Evolutionary conservation across 1,284 basidiomycete genomes (phyloP), one percentile per base, ranked within the genome.

Genomic region (Pseudozyma flocculosa): DNA sequence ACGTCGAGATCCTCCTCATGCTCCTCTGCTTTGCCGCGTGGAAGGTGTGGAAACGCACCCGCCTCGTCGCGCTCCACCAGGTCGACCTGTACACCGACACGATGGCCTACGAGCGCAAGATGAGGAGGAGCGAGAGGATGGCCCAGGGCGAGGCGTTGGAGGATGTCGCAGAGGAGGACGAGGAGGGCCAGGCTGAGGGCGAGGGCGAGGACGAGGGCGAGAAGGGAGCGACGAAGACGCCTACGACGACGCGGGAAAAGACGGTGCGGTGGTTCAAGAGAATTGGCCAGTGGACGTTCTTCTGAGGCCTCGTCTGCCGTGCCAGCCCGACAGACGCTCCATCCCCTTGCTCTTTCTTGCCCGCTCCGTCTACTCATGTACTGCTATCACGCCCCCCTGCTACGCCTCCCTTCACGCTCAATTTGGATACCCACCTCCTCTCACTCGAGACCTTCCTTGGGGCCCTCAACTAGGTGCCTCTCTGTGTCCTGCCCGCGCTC

Each of bases 1-100:
- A 79, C 73, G 64, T 82, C 38, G 79, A 79, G 38, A 21, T 72
- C 17, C 59, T 50, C 19, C 45, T 76, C 29, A 57, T 75, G 40
- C 50, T 66, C 14, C 37, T 61, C 1, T 54, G 57, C 13, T 68
- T 41, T 19, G 17, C 54, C 2, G 56, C 24, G 1, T 70, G 54
- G 55, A 74, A 70, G 59, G 30, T 74, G 18, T 55, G 61, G 53
- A 53, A 58, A 26, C 55, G 59, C 40, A 48, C 66, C 1, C 50
- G 56, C 26, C 19, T 60, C 15, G 60, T 75, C 4, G 44, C 54
- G 2, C 43, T 73, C 21, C 52, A 53, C 15, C 65, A 75, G 43
- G 70, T 76, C 40, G 74, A 76, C 43, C 43, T 76, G 3, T 59
- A 63, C 46, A 76, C 74, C 3, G 74, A 63, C 18, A 54, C 60